A percentile compares a stretch with the other conserved stretches of the same genome.
Evolutionary conservation across 2,329 filamentous ascomycete genomes (phyloP).

Genomic region (Xylariales sp.): DNA sequence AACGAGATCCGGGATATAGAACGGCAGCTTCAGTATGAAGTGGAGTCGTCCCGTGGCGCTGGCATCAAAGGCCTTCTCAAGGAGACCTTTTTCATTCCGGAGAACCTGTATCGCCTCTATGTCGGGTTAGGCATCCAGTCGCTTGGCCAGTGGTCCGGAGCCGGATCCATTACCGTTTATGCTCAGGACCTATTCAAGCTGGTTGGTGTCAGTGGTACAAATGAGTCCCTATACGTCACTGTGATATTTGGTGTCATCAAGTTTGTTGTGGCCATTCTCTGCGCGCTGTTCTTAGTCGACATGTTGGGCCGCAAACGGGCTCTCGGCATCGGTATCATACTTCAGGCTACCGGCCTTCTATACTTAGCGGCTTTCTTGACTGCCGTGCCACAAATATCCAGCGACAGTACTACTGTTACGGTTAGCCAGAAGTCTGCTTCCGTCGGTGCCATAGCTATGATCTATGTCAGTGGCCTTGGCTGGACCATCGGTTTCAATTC

Average conservation of each 20-base stretch:
- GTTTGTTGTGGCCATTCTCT: conserved; percentile 60
- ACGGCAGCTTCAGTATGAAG: conserved; percentile 63
- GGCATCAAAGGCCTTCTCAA: conserved; percentile 62
- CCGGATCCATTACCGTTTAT: conserved; percentile 72
- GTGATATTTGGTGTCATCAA: conserved; percentile 75
- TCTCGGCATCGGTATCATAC: conserved; percentile 57
- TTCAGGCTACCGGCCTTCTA: conserved; percentile 57
- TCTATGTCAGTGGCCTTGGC: conserved; percentile 64
- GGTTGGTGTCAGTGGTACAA: conserved; percentile 63
- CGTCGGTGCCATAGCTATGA: conserved; percentile 67
- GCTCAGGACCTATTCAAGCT: conserved; percentile 69
- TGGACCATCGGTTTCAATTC: conserved; percentile 69
- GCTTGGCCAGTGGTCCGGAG: conserved; percentile 69
- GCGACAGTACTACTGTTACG: conserved; percentile 44
- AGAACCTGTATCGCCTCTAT: conserved; percentile 70
- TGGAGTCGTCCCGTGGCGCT: conserved; percentile 64
- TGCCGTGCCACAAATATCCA: conserved; percentile 52
- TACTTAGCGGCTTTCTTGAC: conserved; percentile 61
- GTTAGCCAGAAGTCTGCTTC: conserved; percentile 48
- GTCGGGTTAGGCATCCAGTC: conserved; percentile 66
- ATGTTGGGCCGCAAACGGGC: conserved; percentile 71
- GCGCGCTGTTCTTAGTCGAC: conserved; percentile 75
- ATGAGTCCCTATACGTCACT: conserved; percentile 68
- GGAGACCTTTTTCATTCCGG: conserved; percentile 63
- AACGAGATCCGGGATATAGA: conserved; percentile 62